These are phyloP conservation scores for Hordeum marinum DNA, from an alignment of 176 grass and related monocot genomes.

Conservation along the genomic window DNA sequence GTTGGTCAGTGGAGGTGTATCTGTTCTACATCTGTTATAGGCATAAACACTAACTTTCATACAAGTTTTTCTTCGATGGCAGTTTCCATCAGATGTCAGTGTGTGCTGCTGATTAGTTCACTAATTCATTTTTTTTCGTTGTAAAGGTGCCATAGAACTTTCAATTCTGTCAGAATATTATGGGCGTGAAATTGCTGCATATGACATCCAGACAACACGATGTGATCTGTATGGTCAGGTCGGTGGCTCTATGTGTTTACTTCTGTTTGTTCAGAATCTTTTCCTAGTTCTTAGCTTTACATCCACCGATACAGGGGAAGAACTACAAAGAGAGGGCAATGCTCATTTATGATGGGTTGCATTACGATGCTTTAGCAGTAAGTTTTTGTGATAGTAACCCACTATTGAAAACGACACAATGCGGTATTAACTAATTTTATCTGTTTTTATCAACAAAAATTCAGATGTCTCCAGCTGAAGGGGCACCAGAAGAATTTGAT, in stretches of 20 bases:
- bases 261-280: neutral
- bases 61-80: neutral
- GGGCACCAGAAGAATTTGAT: slow-evolving; percentile 92
- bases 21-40: neutral
- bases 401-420: neutral
- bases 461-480: slow-evolving; percentile 87
- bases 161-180: slow-evolving; percentile 90
- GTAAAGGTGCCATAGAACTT: slow-evolving; percentile 83
- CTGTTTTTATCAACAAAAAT: slow-evolving; percentile 2
- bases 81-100: neutral
- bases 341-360: slow-evolving; percentile 94
- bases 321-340: slow-evolving; percentile 76
- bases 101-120: neutral
- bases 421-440: neutral
- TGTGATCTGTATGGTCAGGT: slow-evolving; percentile 99
- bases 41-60: neutral
- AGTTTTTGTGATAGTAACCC: slow-evolving; percentile 30
- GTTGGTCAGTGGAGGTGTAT: neutral
- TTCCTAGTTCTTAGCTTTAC: slow-evolving; percentile 1
- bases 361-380: slow-evolving; percentile 97
- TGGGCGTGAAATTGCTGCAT: slow-evolving; percentile 85
- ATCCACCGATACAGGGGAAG: slow-evolving; percentile 58
- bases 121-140: slow-evolving; percentile 8
- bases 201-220: slow-evolving; percentile 85
- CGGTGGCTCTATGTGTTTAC: neutral